Conservation (phyloP, 805 yeast genomes). For the Barnettozyma vustinii region DNA sequence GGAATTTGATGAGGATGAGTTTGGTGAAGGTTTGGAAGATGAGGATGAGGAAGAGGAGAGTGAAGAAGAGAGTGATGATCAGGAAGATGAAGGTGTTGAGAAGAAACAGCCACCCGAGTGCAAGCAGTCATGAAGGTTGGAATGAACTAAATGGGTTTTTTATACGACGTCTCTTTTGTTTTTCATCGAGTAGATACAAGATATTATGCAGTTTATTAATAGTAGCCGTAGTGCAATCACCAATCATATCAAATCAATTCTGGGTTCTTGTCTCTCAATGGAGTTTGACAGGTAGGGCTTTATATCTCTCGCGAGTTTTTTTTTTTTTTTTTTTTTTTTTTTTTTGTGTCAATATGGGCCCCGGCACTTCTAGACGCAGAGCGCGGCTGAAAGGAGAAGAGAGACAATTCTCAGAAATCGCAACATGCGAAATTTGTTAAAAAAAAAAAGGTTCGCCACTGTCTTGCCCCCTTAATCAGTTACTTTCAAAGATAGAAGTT, state of each 20-base stretch:
- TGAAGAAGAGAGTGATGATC: slow-evolving; percentile 36
- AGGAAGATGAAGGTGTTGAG: slow-evolving; percentile 33
- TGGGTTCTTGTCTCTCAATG: too few relatives aligned
- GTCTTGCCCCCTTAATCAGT: neutral
- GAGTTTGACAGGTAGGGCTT: neutral
- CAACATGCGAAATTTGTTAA: neutral
- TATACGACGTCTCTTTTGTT: neutral
- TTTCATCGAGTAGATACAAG: neutral
- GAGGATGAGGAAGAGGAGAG: slow-evolving; percentile 38
- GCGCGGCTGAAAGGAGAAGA: neutral
- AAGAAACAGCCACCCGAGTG: slow-evolving; percentile 17
- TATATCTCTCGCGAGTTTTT: neutral
- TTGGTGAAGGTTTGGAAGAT: slow-evolving; percentile 61
- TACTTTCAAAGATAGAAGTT: neutral
- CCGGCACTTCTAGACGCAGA: neutral
- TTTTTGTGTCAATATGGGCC: neutral
- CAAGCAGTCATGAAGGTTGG: slow-evolving; percentile 8
- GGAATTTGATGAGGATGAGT: slow-evolving; percentile 55
- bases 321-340: neutral
- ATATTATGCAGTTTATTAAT: too few relatives aligned
- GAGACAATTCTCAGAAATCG: neutral
- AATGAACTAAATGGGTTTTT: neutral
- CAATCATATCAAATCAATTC: too few relatives aligned
- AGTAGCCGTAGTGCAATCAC: too few relatives aligned
- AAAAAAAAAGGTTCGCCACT: slow-evolving; percentile 1